Evolutionary conservation across 2,329 filamentous ascomycete species (phyloP), one percentile per base, ranked within the genome.

Genomic region (Neonectria sp.): DNA sequence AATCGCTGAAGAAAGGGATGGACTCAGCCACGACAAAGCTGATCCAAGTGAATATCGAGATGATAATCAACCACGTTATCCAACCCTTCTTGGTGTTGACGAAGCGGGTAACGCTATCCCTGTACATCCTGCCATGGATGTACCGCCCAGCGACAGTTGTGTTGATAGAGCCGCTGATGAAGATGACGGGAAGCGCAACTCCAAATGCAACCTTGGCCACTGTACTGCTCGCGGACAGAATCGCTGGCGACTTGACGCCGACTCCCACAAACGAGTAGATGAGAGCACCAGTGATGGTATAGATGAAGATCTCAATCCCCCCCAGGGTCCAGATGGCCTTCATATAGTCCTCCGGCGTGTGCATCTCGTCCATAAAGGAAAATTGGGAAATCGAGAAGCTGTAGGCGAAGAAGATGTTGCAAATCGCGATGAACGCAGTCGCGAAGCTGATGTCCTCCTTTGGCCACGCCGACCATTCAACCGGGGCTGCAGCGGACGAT

Each of bases 1-100:
- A 81, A 55, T 91, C 84, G 68, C 88, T 88, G 82, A 94, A 95
- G 75, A 90, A 90, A 2, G 92, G 92, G 55, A 94, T 91, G 1
- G 90, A 88, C 74, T 91, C 88, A 86, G 89, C 89, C n/a, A 91
- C 55, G 9, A 91, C 57, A 31, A 68, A 70, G 6, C 68, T 56
- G 7, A 65, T 40, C 56, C 68, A 56, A 83, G 91, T 93, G 33
- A 90, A 77, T 37, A 77, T 71, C 1, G 84, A 78, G 49, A 89
- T 86, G 29, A 93, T 87, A 3, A 69, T 81, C 5, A 89, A 75
- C 92, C 92, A 92, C 6, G 78, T 78, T 55, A 77, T 66, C 81
- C 81, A 82, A 17, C 81, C 71, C 51, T 68, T 68, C 35, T 53
- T 55, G 12, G 70, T 65, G 43, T 73, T 71, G 57, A 70, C 51